phyloP scores from a whole-genome alignment of 2,329 filamentous ascomycete genomes.

The Cordyceps pruinosa region DNA sequence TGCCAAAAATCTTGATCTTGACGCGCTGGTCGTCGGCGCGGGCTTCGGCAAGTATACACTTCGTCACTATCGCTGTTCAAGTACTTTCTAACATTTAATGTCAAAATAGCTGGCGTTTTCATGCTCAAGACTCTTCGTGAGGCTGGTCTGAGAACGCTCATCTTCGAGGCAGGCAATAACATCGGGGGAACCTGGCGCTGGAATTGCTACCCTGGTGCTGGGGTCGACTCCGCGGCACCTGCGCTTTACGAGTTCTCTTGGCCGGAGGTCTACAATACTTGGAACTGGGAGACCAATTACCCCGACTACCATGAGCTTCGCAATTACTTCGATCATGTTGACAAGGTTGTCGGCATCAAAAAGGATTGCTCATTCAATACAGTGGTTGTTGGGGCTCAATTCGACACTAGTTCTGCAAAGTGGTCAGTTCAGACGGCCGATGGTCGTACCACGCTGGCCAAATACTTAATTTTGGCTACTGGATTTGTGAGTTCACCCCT shows the following conservation, averaged over 20 bases:
- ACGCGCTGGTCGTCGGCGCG: constrained; percentile 19
- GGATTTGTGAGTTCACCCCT: constrained; percentile 21
- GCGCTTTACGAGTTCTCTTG: constrained; percentile 41
- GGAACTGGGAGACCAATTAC: constrained; percentile 44
- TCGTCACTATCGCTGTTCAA: not conserved
- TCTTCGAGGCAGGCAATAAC: constrained; percentile 41
- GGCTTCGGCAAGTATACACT: constrained; percentile 9
- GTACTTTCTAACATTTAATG: not conserved
- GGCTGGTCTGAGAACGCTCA: constrained; percentile 33
- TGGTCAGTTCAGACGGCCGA: constrained; percentile 41
- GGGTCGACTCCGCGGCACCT: constrained; percentile 39
- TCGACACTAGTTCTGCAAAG: constrained; percentile 33
- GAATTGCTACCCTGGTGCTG: constrained; percentile 43
- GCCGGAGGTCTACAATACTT: constrained; percentile 39
- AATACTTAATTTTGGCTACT: constrained; percentile 42
- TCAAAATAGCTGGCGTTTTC: constrained; percentile 27
- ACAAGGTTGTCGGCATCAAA: constrained; percentile 40
- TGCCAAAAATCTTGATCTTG: not conserved
- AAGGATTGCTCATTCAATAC: constrained; percentile 47
- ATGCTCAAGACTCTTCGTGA: constrained; percentile 40
- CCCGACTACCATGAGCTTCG: constrained; percentile 41
- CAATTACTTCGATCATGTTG: constrained; percentile 49
- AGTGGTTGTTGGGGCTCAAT: constrained; percentile 40
- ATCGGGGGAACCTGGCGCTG: constrained; percentile 44
- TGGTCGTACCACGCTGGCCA: constrained; percentile 37